A percentile compares a stretch with the other conserved stretches of the same genome.
Evolutionary conservation across 1,139 yeast genomes (phyloP).

Genomic region (Magnusiomyces fungicola): DNA sequence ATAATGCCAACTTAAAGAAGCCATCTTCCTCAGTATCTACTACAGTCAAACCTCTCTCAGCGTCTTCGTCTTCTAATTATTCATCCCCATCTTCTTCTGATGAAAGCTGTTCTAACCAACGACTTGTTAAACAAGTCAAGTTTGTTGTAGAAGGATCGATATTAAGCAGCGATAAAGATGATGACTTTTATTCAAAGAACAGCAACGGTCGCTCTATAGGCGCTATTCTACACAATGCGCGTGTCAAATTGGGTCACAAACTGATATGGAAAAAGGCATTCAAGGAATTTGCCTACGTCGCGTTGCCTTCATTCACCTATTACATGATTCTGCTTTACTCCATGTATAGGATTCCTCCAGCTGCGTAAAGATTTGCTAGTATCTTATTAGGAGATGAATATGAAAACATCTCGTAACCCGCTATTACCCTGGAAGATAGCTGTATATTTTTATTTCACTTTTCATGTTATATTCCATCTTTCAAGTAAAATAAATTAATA

Average conservation of each 20-base stretch:
- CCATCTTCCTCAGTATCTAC: no score
- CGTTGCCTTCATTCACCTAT: constrained; percentile 1
- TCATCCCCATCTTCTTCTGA: no score
- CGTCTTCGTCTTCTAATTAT: neutral
- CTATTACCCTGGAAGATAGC: no score
- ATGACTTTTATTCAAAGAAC: neutral
- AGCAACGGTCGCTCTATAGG: neutral
- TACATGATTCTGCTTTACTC: constrained; percentile 9
- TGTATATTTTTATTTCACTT: no score
- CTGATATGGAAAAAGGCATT: constrained; percentile 8
- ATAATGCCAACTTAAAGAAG: no score
- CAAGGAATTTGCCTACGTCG: constrained; percentile 8
- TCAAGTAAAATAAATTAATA: no score
- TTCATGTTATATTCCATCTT: no score
- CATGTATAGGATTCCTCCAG: constrained; percentile 7
- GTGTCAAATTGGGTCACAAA: constrained; percentile 1
- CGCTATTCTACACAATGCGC: constrained; percentile 3
- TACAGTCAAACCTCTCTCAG: no score
- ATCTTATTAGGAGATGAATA: no score
- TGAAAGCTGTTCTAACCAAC: neutral
- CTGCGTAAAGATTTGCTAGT: no score
- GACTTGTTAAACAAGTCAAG: neutral
- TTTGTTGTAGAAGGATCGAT: neutral
- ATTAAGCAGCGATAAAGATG: neutral
- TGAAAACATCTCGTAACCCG: no score